A percentile compares a stretch with the other conserved stretches of the same genome.
These are phyloP conservation scores for Neotropicomus parvogracilis DNA, from an alignment of 1,284 basidiomycete species.

Conservation along the genomic window DNA sequence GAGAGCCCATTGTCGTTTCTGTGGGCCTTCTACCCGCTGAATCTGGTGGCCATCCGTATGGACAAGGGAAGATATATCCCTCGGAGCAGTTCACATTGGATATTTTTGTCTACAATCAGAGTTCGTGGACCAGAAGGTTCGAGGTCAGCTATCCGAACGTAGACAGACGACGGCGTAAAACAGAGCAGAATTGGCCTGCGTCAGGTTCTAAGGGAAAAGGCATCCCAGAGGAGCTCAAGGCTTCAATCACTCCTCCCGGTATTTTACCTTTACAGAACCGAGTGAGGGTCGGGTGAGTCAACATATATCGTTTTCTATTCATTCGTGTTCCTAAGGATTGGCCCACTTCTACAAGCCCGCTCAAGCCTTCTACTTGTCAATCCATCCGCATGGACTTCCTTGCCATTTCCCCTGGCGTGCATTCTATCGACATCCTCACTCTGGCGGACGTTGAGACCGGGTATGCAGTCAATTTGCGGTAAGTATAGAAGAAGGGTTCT, in stretches of 20 bases:
- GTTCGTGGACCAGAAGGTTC: conserved; percentile 72
- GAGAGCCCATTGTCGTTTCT: conserved; percentile 68
- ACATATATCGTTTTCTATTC: neutral
- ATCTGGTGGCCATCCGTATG: conserved; percentile 20
- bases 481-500: conserved; percentile 15
- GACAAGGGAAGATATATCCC: conserved; percentile 55
- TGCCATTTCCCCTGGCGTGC: conserved; percentile 76
- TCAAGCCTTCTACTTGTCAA: conserved; percentile 77
- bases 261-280: conserved; percentile 78
- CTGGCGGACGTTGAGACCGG: conserved; percentile 73
- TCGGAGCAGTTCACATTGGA: conserved; percentile 79
- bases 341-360: conserved; percentile 49
- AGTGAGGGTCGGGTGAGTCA: conserved; percentile 72
- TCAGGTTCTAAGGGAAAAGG: conserved; percentile 11
- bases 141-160: conserved; percentile 67
- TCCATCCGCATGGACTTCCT: conserved; percentile 85
- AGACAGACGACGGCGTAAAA: conserved; percentile 42
- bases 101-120: conserved; percentile 86
- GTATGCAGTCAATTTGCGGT: conserved; percentile 73
- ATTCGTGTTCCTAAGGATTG: conserved; percentile 11
- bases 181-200: conserved; percentile 28
- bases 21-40: conserved; percentile 54
- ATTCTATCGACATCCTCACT: conserved; percentile 69
- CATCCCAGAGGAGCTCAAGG: conserved; percentile 32
- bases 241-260: conserved; percentile 47